Percentiles rank a stretch among this genome's conserved stretches.
Evolutionary conservation across 257 asterid genomes (phyloP).

Genomic region (Penstemon newberryi): DNA sequence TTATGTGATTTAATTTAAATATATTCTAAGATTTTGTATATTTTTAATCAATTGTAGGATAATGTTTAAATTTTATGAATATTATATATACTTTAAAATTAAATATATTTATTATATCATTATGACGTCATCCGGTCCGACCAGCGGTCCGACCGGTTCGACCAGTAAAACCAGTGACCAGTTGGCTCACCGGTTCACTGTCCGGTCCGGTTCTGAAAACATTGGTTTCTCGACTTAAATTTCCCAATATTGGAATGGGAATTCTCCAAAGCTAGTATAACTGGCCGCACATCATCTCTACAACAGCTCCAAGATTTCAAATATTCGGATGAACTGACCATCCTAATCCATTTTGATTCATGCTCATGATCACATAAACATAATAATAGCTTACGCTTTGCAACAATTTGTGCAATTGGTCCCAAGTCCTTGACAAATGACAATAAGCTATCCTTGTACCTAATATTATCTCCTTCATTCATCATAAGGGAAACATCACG

Average conservation of each 20-base stretch:
- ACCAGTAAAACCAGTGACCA: no score
- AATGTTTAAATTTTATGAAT: no score
- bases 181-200: no score
- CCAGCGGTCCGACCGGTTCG: no score
- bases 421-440: slow-evolving; percentile 63
- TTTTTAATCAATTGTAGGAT: no score
- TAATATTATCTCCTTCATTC: slow-evolving; percentile 36
- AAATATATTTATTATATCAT: no score
- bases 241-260: slow-evolving; percentile 33
- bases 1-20: no score
- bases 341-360: not conserved
- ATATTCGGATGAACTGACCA: not conserved
- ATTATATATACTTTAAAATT: no score
- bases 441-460: slow-evolving; percentile 65
- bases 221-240: slow-evolving; percentile 44
- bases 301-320: slow-evolving; percentile 15
- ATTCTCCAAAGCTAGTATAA: slow-evolving; percentile 72
- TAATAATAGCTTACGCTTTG: slow-evolving; percentile 46
- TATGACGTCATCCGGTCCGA: no score
- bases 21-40: no score
- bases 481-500: slow-evolving; percentile 8
- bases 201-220: no score
- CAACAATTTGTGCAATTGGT: slow-evolving; percentile 61
- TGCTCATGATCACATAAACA: not conserved
- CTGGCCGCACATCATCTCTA: slow-evolving; percentile 41